Evolutionary conservation across 164 flowering plant genomes (phyloP).

Genomic region (Macadamia tetraphylla): DNA sequence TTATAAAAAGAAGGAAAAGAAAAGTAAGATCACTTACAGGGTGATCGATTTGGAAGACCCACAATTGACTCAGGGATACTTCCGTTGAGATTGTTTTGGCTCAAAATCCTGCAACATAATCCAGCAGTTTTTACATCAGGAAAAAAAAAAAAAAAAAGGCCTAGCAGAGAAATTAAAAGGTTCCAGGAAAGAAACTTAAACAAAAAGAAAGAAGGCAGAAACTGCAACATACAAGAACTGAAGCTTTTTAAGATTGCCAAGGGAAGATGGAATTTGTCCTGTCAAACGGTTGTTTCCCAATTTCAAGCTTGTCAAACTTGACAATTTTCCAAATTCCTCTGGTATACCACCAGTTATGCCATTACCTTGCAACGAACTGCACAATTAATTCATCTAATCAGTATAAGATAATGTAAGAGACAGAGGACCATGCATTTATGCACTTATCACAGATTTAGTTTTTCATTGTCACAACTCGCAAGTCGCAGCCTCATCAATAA

Average conservation of each 20-base stretch:
- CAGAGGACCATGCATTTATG: not conserved
- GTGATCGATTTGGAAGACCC: slow-evolving; percentile 43
- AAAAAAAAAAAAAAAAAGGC: not conserved
- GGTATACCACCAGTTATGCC: slow-evolving; percentile 80
- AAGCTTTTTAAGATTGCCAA: slow-evolving; percentile 73
- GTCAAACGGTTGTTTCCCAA: slow-evolving; percentile 60
- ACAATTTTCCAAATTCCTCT: slow-evolving; percentile 62
- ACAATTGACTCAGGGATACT: slow-evolving; percentile 64
- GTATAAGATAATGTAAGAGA: slow-evolving; percentile 4
- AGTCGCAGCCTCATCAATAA: no score
- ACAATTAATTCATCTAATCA: slow-evolving; percentile 15
- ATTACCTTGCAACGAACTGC: slow-evolving; percentile 78
- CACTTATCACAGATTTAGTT: no score
- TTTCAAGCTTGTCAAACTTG: slow-evolving; percentile 58
- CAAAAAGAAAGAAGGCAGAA: not conserved
- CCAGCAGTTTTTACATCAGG: slow-evolving; percentile 6
- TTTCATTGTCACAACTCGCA: no score
- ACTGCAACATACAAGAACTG: slow-evolving; percentile 62
- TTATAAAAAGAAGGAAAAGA: no score
- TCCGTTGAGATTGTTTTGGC: slow-evolving; percentile 74
- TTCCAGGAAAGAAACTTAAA: not conserved
- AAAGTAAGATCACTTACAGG: slow-evolving; percentile 45
- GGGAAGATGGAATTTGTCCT: slow-evolving; percentile 78
- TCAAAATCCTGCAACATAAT: slow-evolving; percentile 56
- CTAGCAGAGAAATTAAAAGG: not conserved